Percentiles rank a stretch among this genome's conserved stretches.
Evolutionary conservation across 805 yeast genomes (phyloP).

Genomic region (Vanderwaltozyma verrucispora): DNA sequence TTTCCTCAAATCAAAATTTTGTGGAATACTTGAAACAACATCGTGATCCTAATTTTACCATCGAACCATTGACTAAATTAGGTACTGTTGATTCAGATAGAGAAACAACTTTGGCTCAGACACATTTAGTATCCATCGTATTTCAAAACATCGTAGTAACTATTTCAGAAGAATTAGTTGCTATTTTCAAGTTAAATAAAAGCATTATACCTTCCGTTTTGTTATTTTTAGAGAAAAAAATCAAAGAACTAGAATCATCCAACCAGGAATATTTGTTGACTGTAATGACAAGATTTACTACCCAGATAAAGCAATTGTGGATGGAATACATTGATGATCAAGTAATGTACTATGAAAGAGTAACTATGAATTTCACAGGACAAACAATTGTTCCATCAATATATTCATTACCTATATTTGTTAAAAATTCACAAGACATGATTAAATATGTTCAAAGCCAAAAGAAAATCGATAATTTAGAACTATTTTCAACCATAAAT

Average conservation of each 20-base stretch:
- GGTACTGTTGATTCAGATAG: conserved; percentile 37
- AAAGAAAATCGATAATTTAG: not conserved
- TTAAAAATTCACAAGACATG: conserved; percentile 26
- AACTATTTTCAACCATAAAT: conserved; percentile 2
- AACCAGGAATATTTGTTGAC: conserved; percentile 56
- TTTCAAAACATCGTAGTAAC: conserved; percentile 30
- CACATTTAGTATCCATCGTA: conserved; percentile 35
- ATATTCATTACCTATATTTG: conserved; percentile 38
- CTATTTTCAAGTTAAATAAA: conserved; percentile 26
- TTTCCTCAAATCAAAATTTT: conserved; percentile 35
- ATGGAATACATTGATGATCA: conserved; percentile 46
- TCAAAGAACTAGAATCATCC: conserved; percentile 33
- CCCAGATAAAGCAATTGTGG: conserved; percentile 49
- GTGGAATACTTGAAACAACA: conserved; percentile 32
- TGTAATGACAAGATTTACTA: conserved; percentile 40
- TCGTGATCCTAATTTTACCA: conserved; percentile 10
- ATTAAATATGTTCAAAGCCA: conserved; percentile 22
- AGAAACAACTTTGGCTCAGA: conserved; percentile 35
- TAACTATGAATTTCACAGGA: conserved; percentile 19
- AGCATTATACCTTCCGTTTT: conserved; percentile 35
- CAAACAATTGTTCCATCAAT: conserved; percentile 37
- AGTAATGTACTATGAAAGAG: conserved; percentile 34
- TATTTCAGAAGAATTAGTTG: conserved; percentile 8
- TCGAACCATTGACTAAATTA: conserved; percentile 25
- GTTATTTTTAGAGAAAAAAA: conserved; percentile 32